A percentile compares a stretch with the other conserved stretches of the same genome.
These are phyloP conservation scores for Beauveria bassiana DNA, from an alignment of 2,329 filamentous ascomycete genomes.

Conservation along the genomic window DNA sequence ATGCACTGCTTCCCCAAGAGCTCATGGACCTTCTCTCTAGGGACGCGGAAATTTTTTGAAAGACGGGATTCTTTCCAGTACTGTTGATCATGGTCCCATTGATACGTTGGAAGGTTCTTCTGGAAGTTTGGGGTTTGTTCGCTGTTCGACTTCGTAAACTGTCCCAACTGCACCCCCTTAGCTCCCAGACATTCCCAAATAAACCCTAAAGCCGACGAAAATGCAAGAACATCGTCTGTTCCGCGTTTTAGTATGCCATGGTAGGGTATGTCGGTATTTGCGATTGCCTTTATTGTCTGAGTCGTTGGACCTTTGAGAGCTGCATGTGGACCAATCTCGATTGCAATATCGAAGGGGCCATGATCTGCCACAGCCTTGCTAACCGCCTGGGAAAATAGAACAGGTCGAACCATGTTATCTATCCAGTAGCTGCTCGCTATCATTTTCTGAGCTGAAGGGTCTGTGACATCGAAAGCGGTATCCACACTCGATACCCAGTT, in stretches of 20 bases:
- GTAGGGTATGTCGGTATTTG: conserved; percentile 28
- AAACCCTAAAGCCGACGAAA: too few relatives aligned
- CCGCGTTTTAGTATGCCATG: conserved; percentile 28
- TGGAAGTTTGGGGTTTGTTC: too few relatives aligned
- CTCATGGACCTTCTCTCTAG: conserved; percentile 29
- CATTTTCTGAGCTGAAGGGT: not conserved
- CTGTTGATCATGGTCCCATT: too few relatives aligned
- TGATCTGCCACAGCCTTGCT: conserved; percentile 12
- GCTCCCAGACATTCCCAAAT: too few relatives aligned
- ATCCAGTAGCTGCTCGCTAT: conserved; percentile 25
- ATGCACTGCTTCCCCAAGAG: conserved; percentile 30
- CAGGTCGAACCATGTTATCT: conserved; percentile 27
- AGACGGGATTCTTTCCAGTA: conserved; percentile 19
- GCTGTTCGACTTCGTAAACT: too few relatives aligned
- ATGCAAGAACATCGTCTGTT: too few relatives aligned
- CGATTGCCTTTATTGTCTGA: conserved; percentile 25
- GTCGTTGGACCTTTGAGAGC: conserved; percentile 34
- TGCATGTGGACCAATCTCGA: conserved; percentile 42
- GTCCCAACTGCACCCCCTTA: too few relatives aligned
- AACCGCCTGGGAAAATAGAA: conserved; percentile 26
- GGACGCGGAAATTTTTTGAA: conserved; percentile 34
- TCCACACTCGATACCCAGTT: conserved; percentile 15
- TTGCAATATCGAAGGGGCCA: conserved; percentile 19
- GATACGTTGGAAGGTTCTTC: too few relatives aligned
- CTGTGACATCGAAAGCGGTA: conserved; percentile 9